Conservation (phyloP, 345 rosid genomes). For the Acer saccharum region DNA sequence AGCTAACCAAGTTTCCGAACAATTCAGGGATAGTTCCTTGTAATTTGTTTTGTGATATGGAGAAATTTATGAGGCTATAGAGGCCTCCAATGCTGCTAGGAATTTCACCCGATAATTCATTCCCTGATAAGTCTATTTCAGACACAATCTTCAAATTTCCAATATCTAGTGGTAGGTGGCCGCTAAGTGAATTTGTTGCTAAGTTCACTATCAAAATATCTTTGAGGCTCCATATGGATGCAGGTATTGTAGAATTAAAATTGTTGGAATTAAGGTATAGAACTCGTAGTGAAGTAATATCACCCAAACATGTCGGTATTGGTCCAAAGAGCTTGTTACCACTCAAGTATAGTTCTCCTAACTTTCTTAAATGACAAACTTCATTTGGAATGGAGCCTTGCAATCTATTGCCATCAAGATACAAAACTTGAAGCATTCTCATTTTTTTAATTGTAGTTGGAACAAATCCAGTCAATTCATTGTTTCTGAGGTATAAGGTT, state of each 20-base stretch:
- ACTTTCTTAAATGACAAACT: slow-evolving; percentile 6
- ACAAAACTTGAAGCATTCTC: too few relatives aligned
- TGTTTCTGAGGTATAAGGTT: too few relatives aligned
- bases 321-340: slow-evolving; percentile 2
- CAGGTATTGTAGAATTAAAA: not conserved
- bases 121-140: too few relatives aligned
- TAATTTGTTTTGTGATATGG: too few relatives aligned
- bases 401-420: not conserved
- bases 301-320: not conserved
- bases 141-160: too few relatives aligned
- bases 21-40: slow-evolving; percentile 5
- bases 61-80: too few relatives aligned
- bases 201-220: not conserved
- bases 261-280: not conserved
- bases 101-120: too few relatives aligned
- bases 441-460: too few relatives aligned
- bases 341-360: not conserved
- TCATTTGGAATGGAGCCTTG: not conserved
- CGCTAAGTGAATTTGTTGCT: slow-evolving; percentile 8
- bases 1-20: slow-evolving; percentile 4
- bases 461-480: too few relatives aligned
- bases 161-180: not conserved
- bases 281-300: not conserved
- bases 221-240: not conserved
- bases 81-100: too few relatives aligned